Percentiles rank a stretch among this genome's conserved stretches.
Evolutionary conservation across 306 rosid species (phyloP).

Genomic region (Casuarina cunninghamiana): DNA sequence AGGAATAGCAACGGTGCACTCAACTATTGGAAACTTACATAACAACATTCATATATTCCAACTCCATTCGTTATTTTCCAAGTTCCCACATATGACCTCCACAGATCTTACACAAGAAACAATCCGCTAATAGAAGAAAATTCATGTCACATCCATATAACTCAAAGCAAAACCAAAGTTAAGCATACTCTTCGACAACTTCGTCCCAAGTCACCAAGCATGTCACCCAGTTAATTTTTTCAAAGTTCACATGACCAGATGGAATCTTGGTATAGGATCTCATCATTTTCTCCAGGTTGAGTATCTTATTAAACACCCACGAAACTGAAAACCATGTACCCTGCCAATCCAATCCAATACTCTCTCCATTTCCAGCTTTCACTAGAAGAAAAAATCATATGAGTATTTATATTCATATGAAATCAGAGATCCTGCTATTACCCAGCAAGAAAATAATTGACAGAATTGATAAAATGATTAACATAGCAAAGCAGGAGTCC

Average conservation of each 20-base stretch:
- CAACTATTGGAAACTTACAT: not conserved
- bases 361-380: not conserved
- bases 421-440: not conserved
- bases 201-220: not conserved
- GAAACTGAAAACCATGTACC: not conserved
- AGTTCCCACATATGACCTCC: not conserved
- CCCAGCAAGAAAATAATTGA: not conserved
- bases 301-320: not conserved
- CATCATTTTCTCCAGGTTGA: not conserved
- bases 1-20: not conserved
- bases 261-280: not conserved
- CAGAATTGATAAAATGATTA: not conserved
- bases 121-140: not conserved
- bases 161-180: not conserved
- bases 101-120: not conserved
- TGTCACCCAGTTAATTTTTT: not conserved
- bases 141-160: not conserved
- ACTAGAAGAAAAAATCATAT: not conserved
- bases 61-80: not conserved
- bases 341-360: not conserved
- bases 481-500: not conserved
- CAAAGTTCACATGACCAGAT: not conserved
- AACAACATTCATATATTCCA: not conserved
- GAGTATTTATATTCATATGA: not conserved
- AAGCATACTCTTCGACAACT: not conserved